Evolutionary conservation across 2,329 filamentous ascomycete genomes (phyloP), one percentile per base, ranked within the genome.

Genomic region (Ophiosphaerella korrae): DNA sequence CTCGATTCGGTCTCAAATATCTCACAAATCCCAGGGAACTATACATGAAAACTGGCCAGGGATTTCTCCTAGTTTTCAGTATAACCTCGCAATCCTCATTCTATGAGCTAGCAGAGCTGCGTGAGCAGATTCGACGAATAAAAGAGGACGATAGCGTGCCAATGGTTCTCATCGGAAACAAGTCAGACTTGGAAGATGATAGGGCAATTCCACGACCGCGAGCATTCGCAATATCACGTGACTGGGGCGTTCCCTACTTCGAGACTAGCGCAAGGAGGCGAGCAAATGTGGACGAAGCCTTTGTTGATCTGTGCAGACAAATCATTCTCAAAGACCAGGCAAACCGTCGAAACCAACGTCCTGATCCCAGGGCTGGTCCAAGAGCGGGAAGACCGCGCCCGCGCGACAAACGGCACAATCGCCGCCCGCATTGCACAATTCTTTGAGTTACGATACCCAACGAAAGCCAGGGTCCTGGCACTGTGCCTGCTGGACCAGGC

Each of bases 81-180:
- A 96, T 96, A 69, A 93, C 90, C 14, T 94, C 90, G 55, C 80
- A 83, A 54, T 89, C 89, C 31, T 95, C 90, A n/a, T 81, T 96
- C 35, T 84, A 86, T 63, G 91, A 96, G 74, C 83, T 96, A 26
- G 82, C 85, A 62, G 88, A 89, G 63, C 81, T 96, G 36, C 88
- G 90, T 43, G 90, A 96, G 67, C 90, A 96, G 74, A 95, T 96
- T 57, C 88, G 92, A 53, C 89, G 90, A 53, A 93, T 95, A 76
- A 96, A 96, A 76, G 89, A 92, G 72, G 89, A 93, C 74, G 88
- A 91, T 48, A 88, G 86, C 55, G 85, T 93, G 3, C 90, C 90
- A 18, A 89, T 96, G 70, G 91, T 96, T 42, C 90, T 96, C 55
- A 91, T 95, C 40, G 91, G 91, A 56, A 96, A 96, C 80, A 96